Evolutionary conservation across 2,329 filamentous ascomycete genomes (phyloP).

Genomic region (Xylaria hypoxylon): DNA sequence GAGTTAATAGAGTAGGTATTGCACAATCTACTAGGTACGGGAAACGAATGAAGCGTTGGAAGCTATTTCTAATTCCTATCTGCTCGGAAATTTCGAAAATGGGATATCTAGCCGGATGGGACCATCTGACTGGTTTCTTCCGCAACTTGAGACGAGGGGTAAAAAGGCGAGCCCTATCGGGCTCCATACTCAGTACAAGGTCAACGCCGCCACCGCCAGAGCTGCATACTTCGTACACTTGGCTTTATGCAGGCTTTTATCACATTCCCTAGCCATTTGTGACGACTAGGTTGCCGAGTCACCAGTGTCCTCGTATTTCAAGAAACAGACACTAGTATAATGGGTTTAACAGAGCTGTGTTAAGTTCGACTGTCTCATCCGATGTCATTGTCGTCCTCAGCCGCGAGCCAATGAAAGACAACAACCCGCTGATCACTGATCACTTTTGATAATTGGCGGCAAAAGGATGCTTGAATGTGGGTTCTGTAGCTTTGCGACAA

Average conservation of each 20-base stretch:
- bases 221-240: slow-evolving; percentile 23
- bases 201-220: slow-evolving; percentile 27
- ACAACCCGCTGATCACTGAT: slow-evolving; percentile 43
- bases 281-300: slow-evolving; percentile 14
- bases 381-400: slow-evolving; percentile 36
- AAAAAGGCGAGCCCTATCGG: slow-evolving; percentile 30
- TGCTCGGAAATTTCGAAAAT: slow-evolving; percentile 6
- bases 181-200: slow-evolving; percentile 29
- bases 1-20: slow-evolving; percentile 14
- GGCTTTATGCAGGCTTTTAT: slow-evolving; percentile 34
- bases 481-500: slow-evolving; percentile 44
- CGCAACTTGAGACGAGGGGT: slow-evolving; percentile 25
- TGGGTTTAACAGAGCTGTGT: slow-evolving; percentile 41
- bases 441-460: slow-evolving; percentile 44
- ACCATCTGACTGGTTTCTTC: slow-evolving; percentile 22
- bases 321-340: slow-evolving; percentile 36
- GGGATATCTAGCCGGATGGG: slow-evolving; percentile 23
- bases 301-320: slow-evolving; percentile 34
- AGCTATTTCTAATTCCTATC: slow-evolving; percentile 2
- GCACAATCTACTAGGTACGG: slow-evolving; percentile 9
- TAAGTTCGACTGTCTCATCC: slow-evolving; percentile 41
- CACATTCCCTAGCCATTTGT: slow-evolving; percentile 32
- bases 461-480: slow-evolving; percentile 40
- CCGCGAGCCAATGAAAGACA: slow-evolving; percentile 42
- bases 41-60: neutral